Percentiles rank a stretch among this genome's conserved stretches.
Conservation (phyloP, 352 stramenopile species). For the Globisporangium mamillatum region DNA sequence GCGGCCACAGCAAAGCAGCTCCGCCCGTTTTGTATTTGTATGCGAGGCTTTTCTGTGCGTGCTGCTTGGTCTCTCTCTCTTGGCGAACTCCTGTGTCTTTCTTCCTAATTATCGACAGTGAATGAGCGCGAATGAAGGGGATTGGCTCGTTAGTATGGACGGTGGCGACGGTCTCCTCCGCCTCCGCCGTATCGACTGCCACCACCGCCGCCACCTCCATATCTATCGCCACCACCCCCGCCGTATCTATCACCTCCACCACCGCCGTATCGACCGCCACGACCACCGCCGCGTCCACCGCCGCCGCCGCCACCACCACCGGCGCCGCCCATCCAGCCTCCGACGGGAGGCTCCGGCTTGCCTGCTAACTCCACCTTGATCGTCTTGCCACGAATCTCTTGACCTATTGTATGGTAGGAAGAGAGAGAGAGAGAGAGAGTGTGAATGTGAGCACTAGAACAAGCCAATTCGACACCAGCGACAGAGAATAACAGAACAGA, state of each 20-base stretch:
- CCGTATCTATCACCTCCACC: conserved; percentile 8
- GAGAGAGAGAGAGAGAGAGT: neutral
- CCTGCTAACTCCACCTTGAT: conserved; percentile 85
- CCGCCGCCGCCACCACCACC: conserved; percentile 35
- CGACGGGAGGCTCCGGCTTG: conserved; percentile 75
- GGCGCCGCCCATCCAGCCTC: conserved; percentile 61
- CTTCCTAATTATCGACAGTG: neutral
- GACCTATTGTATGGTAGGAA: conserved; percentile 25
- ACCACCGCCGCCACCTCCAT: conserved; percentile 22
- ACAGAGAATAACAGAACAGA: neutral
- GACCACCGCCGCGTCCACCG: conserved; percentile 36
- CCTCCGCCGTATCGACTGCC: conserved; percentile 30
- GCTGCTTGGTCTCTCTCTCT: neutral
- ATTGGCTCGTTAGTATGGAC: conserved; percentile 41
- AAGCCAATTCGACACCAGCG: too few relatives aligned
- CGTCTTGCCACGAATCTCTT: conserved; percentile 74
- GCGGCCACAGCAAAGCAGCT: neutral
- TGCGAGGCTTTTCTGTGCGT: neutral
- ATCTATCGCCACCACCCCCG: conserved; percentile 23
- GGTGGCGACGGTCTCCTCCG: conserved; percentile 46
- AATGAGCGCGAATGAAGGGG: neutral
- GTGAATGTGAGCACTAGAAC: neutral
- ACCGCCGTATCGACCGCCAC: conserved; percentile 39
- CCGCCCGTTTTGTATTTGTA: neutral
- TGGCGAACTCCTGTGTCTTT: neutral